Conservation (phyloP, 2,329 filamentous ascomycete genomes). For the Thielaviopsis ethacetica region DNA sequence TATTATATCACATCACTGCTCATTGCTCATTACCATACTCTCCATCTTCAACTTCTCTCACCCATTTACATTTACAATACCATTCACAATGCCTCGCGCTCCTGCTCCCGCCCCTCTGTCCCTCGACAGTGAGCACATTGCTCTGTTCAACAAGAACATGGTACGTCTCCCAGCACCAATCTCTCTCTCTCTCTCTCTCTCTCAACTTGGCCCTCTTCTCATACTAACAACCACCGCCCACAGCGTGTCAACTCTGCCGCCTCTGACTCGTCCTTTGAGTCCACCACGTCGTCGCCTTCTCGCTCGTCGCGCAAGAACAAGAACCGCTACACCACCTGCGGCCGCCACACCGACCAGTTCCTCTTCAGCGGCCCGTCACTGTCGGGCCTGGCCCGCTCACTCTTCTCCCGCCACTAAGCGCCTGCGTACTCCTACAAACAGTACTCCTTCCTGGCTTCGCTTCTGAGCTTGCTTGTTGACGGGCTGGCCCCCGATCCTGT, state of each 20-base stretch:
- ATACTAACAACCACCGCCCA: conserved; percentile 1
- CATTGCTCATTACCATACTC: not conserved
- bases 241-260: conserved; percentile 5
- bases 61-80: not conserved
- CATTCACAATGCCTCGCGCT: conserved; percentile 4
- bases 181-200: no score
- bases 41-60: not conserved
- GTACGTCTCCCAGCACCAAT: not conserved
- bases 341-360: conserved; percentile 36
- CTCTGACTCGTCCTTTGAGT: not conserved
- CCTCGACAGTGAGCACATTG: not conserved
- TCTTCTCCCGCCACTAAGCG: conserved; percentile 17
- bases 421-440: not conserved
- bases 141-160: conserved; percentile 4
- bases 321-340: conserved; percentile 38
- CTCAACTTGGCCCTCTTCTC: not conserved
- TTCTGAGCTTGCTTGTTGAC: not conserved
- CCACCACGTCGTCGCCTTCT: not conserved
- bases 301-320: conserved; percentile 22
- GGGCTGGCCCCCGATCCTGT: not conserved
- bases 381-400: conserved; percentile 25
- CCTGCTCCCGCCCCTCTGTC: conserved; percentile 2
- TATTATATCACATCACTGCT: not conserved
- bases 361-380: conserved; percentile 33
- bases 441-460: not conserved